Base-by-base conservation (phyloP, 768 basidiomycete species). In the Floccularia luteovirens region DNA sequence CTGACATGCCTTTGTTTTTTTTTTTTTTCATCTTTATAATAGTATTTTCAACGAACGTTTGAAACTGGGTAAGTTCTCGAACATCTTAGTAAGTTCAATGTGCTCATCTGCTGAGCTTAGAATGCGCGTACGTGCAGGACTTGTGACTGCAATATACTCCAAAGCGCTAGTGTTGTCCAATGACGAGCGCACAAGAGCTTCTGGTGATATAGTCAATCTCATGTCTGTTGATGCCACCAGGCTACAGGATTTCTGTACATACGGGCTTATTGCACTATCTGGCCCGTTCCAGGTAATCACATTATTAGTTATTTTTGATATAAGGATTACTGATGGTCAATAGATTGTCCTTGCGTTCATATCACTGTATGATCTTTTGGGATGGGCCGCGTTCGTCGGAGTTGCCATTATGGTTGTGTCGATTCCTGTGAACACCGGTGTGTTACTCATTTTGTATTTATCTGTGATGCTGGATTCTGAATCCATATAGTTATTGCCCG, bases 151-250 rank as follows among this genome's bases (percentile, higher is more conserved):
- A 3, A 90, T 96, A 38, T 97, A 94, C 64, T 64, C 78, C 36
- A 96, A 97, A 56, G 75, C 90, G 0, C 67, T 98, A 16, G 71
- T 89, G 3, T 73, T 98, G 6, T 89, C 87, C 1, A 91, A 84
- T 50, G 86, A 90, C 43, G 91, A 90, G 51, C 77, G 85, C 3
- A 72, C 75, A 7, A 77, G 89, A 30, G 74, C 87, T 0, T 79
- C 88, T 0, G 93, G 94, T 1, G 92, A 96, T 55, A 92, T 96
- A 24, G 90, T 96, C 46, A 97, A 96, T 54, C 61, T 94, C 23
- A 92, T 93, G 83, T 84, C 82, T 5, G 90, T 94, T 11, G 89
- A 91, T 48, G 77, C 89, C 0, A 79, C 75, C 11, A 66, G 85
- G 24, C 60, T 91, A 31, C 86, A 90, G 48, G 88, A 91, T 43